phyloP scores from a whole-genome alignment of 768 basidiomycete genomes.

The button mushroom (Agaricus bisporus) region DNA sequence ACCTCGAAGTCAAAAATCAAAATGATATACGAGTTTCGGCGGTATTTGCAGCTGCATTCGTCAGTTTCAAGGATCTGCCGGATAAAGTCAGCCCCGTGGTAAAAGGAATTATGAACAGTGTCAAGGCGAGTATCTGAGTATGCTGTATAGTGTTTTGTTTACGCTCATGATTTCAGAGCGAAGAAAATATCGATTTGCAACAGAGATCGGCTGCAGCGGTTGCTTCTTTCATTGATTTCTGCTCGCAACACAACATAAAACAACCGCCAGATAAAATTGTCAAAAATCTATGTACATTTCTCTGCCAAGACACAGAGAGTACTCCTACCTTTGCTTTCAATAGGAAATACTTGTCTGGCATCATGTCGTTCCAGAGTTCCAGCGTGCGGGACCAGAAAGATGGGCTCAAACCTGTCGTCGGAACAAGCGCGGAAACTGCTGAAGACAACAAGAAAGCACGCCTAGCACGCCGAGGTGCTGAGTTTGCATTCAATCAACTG shows the following conservation, averaged over 20 bases:
- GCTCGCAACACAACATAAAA: constrained; percentile 59
- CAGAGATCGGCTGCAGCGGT: constrained; percentile 82
- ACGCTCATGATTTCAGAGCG: constrained; percentile 44
- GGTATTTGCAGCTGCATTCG: constrained; percentile 85
- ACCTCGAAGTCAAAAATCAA: constrained; percentile 74
- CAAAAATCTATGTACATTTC: constrained; percentile 93
- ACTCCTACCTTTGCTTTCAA: constrained; percentile 83
- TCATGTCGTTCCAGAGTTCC: constrained; percentile 64
- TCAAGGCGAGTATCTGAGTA: constrained; percentile 63
- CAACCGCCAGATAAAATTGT: constrained; percentile 96
- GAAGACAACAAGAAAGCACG: constrained; percentile 60
- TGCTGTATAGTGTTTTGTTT: not conserved
- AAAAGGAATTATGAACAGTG: constrained; percentile 94
- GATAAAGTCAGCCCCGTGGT: constrained; percentile 95
- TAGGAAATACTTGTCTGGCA: constrained; percentile 58
- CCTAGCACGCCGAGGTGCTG: constrained; percentile 80
- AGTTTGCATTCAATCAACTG: constrained; percentile 74
- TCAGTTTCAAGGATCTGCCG: constrained; percentile 80
- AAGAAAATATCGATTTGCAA: constrained; percentile 86
- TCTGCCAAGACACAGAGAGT: constrained; percentile 85
- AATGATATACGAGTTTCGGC: constrained; percentile 87
- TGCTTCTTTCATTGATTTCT: constrained; percentile 84
- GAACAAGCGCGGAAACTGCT: constrained; percentile 29
- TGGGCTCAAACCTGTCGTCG: constrained; percentile 26
- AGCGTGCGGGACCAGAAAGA: constrained; percentile 23